Conservation (phyloP, 805 yeast species). For the Suhomyces xylopsoci region DNA sequence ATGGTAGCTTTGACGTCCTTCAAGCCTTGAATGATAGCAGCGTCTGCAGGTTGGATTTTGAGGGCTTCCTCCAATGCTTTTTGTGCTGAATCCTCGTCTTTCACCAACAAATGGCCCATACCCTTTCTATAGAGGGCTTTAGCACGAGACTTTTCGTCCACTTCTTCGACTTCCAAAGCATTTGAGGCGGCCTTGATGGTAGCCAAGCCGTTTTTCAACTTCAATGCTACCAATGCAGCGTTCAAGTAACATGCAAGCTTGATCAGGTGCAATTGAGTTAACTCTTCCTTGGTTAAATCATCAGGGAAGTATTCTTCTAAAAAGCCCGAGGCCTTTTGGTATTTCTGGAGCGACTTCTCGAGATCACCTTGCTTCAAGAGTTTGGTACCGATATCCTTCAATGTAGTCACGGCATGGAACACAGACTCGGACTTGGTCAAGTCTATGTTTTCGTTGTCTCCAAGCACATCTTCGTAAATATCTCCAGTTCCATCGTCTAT, state of each 20-base stretch:
- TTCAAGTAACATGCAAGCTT: slow-evolving; percentile 68
- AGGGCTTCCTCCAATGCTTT: slow-evolving; percentile 64
- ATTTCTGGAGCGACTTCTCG: slow-evolving; percentile 60
- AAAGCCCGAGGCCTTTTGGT: slow-evolving; percentile 67
- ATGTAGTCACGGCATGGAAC: slow-evolving; percentile 55
- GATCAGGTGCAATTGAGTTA: slow-evolving; percentile 47
- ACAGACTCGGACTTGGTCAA: slow-evolving; percentile 61
- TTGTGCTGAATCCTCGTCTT: slow-evolving; percentile 70
- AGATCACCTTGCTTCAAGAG: slow-evolving; percentile 65
- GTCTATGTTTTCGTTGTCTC: slow-evolving; percentile 69
- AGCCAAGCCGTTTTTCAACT: slow-evolving; percentile 52
- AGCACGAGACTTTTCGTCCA: slow-evolving; percentile 67
- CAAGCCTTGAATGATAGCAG: slow-evolving; percentile 65
- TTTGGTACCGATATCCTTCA: slow-evolving; percentile 77
- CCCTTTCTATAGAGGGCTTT: slow-evolving; percentile 90
- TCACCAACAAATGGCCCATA: slow-evolving; percentile 58
- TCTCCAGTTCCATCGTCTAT: slow-evolving; percentile 84
- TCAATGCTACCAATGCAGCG: slow-evolving; percentile 70
- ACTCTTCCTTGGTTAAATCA: slow-evolving; percentile 54
- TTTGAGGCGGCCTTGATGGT: slow-evolving; percentile 60
- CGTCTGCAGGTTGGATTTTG: slow-evolving; percentile 63
- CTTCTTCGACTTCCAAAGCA: slow-evolving; percentile 58
- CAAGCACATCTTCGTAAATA: slow-evolving; percentile 68
- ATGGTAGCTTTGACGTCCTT: slow-evolving; percentile 52
- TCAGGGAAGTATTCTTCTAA: slow-evolving; percentile 73